Conservation (phyloP, 1,284 basidiomycete genomes). For the Xerocomus amazonicus region DNA sequence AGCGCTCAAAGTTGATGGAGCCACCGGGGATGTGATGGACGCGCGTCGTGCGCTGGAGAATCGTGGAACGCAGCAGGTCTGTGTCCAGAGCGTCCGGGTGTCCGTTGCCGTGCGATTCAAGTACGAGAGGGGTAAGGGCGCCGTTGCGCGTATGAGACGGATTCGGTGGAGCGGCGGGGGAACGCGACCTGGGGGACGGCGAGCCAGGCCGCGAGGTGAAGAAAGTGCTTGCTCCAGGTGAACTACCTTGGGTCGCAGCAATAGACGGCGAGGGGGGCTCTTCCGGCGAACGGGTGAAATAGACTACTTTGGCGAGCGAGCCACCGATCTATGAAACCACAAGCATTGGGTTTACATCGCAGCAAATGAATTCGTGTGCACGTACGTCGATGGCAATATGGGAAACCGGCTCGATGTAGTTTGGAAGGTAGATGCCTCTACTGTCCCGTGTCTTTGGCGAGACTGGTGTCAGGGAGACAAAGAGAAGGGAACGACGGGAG, state of each 20-base stretch:
- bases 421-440: slow-evolving; percentile 92
- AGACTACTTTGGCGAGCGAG: slow-evolving; percentile 97
- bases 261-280: slow-evolving; percentile 68
- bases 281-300: slow-evolving; percentile 90
- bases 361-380: slow-evolving; percentile 19
- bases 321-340: slow-evolving; percentile 76
- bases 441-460: slow-evolving; percentile 78
- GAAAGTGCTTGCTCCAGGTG: slow-evolving; percentile 40
- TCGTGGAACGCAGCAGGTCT: slow-evolving; percentile 55
- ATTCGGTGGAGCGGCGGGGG: slow-evolving; percentile 38
- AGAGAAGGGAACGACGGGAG: slow-evolving; percentile 2
- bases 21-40: slow-evolving; percentile 91
- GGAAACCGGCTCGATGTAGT: slow-evolving; percentile 94
- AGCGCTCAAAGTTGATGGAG: slow-evolving; percentile 96
- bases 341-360: not conserved
- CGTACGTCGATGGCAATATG: slow-evolving; percentile 94
- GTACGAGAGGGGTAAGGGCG: slow-evolving; percentile 77
- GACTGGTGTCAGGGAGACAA: slow-evolving; percentile 6
- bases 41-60: slow-evolving; percentile 60
- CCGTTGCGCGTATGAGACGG: slow-evolving; percentile 50
- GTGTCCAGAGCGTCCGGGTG: slow-evolving; percentile 39
- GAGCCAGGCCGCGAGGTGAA: slow-evolving; percentile 51
- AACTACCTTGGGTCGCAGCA: slow-evolving; percentile 54
- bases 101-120: slow-evolving; percentile 47
- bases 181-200: slow-evolving; percentile 38